Conservation (phyloP, 2,329 filamentous ascomycete species). For the Fusarium torreyae region DNA sequence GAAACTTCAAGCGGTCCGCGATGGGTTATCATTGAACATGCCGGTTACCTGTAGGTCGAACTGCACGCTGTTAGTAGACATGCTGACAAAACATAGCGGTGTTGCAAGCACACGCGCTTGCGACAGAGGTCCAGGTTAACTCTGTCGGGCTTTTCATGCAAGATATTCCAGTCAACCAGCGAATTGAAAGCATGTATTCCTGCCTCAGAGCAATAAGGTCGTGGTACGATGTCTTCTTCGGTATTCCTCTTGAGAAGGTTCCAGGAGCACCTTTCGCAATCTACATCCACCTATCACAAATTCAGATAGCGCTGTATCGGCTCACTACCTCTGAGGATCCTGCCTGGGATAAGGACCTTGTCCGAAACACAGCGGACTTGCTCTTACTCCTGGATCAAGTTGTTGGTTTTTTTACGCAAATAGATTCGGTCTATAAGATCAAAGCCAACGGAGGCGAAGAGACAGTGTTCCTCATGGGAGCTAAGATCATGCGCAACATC, state of each 20-base stretch:
- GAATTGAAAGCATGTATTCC: constrained; percentile 56
- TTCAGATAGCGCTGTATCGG: constrained; percentile 57
- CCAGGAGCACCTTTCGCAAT: constrained; percentile 54
- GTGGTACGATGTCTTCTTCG: constrained; percentile 58
- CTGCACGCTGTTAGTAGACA: neutral
- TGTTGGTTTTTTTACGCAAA: constrained; percentile 52
- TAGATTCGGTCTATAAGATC: constrained; percentile 50
- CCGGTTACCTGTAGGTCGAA: constrained; percentile 49
- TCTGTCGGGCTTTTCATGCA: constrained; percentile 54
- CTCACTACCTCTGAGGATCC: constrained; percentile 59
- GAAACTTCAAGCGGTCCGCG: constrained; percentile 49
- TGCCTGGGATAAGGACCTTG: constrained; percentile 58
- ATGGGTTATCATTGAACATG: constrained; percentile 44
- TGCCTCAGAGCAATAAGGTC: constrained; percentile 54
- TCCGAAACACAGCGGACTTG: constrained; percentile 56
- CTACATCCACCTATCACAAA: constrained; percentile 55
- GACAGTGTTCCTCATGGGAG: constrained; percentile 53
- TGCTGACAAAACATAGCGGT: constrained; percentile 46
- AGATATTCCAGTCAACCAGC: constrained; percentile 51
- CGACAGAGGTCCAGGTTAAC: constrained; percentile 53
- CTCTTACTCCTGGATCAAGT: constrained; percentile 55
- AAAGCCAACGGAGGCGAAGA: constrained; percentile 50
- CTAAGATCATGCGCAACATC: constrained; percentile 56
- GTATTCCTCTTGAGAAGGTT: constrained; percentile 50
- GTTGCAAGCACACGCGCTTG: constrained; percentile 51